Evolutionary conservation across 148 eudicot genomes (phyloP), one percentile per base, ranked within the genome.

Genomic region (Vaccinium corymbosum): DNA sequence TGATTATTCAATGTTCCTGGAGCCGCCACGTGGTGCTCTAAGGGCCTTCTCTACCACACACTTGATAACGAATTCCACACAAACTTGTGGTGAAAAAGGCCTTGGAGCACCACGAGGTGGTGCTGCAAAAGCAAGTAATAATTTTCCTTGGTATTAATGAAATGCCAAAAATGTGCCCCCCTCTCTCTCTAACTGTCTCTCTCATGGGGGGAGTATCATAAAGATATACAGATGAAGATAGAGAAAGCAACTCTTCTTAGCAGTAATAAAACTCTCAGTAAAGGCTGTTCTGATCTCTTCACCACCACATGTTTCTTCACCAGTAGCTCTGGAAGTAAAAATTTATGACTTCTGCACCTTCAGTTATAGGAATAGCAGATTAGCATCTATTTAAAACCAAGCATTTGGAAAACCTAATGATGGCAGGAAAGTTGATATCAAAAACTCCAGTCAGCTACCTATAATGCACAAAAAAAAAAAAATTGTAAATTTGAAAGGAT

Each of bases 281-380:
- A 20, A n/a, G 20, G 29, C 75, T 38, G 51, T 62, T 64, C 62
- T 77, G 80, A 48, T 71, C 59, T 59, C 38, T 77, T 77, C 32
- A 57, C 27, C 27, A 59, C 55, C 75, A 42, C 22, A n/a, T 13
- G 71, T 64, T 14, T 49, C 46, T 64, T 64, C 53, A 61, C 20
- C 20, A 27, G 70, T 64, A 25, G 56, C 22, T 12, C 55, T n/a
- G 27, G 56, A 32, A 77, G 25, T 50, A 25, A 61, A 83, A 51
- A 84, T 78, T 79, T 79, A 79, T 79, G 70, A 79, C 66, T 35
- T 66, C 76, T 61, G 83, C 83, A 55, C 56, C 79, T 20, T 73
- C 62, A 81, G 62, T 74, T 59, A 80, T 80, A 4, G 68, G 46
- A 42, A 42, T 20, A 10, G 14, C 68, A 56, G 59, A 56, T 16